Evolutionary conservation across 176 grass and related monocot species (phyloP), one percentile per base, ranked within the genome.

Genomic region (Cenchrus americanus): DNA sequence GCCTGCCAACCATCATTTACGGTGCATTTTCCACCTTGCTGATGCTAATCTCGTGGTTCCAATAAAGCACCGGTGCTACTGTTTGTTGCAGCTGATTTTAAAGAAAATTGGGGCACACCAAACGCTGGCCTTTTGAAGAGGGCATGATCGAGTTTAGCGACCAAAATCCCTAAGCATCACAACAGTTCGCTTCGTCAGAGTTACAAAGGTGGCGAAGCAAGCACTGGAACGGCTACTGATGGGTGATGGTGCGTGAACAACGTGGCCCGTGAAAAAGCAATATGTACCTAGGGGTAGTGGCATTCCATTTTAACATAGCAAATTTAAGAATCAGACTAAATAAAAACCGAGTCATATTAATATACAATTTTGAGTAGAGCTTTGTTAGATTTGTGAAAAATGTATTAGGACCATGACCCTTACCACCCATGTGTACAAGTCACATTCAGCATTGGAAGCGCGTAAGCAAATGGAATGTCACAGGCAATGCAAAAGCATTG

Each of bases 61-160:
- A 30, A 30, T 30, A 71, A 49, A 71, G 22, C 69, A 15, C 21
- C 7, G 22, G n/a, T 8, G 47, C 11, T 7, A 23, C 44, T 26
- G 44, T 30, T 71, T 49, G 13, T 49, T 49, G 44, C 44, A 71
- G 47, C n/a, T 49, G n/a, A 26, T 71, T 14, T 15, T 4, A 49
- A 22, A 15, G 18, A 21, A 71, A 49, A 47, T 22, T 26, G 12
- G 14, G 69, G 27, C 27, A 30, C 69, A 26, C 69, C 69, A 51
- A 30, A 50, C 30, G 69, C 69, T 72, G n/a, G 69, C 46, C 23
- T 44, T 72, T 49, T 72, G 26, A 50, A 50, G 46, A 50, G 46
- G 22, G 69, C 69, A 72, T 50, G 46, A 27, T 17, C 7, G 27
- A 50, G 17, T 50, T 51, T 7, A 8, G 48, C 44, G 43, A 18